Evolutionary conservation across 192 early-diverging fungal genomes (phyloP).

Genomic region (Spinellus fusiger): DNA sequence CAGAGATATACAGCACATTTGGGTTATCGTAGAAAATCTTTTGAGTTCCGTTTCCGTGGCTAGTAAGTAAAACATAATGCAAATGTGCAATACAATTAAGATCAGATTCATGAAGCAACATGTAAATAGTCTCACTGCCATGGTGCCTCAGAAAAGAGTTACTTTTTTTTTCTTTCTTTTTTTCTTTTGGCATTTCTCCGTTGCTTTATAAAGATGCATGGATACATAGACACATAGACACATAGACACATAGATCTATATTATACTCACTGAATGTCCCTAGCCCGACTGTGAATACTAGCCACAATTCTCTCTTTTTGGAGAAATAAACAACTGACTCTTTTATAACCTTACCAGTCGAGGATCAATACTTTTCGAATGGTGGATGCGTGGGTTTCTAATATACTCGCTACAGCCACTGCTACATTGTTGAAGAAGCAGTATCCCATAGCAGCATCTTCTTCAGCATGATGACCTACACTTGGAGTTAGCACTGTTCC

Average conservation of each 20-base stretch:
- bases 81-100: neutral
- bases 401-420: conserved; percentile 52
- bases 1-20: conserved; percentile 65
- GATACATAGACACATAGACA: no score
- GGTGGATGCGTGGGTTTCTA: conserved; percentile 38
- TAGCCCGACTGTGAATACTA: no score
- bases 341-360: conserved; percentile 51
- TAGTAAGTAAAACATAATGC: neutral
- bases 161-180: no score
- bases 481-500: neutral
- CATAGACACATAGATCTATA: no score
- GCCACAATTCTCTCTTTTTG: no score
- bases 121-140: no score
- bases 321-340: neutral
- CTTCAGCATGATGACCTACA: conserved; percentile 68
- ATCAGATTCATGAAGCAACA: no score
- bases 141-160: no score
- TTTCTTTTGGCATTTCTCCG: neutral
- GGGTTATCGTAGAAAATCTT: conserved; percentile 63
- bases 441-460: conserved; percentile 62
- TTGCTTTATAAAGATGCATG: no score
- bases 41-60: conserved; percentile 72
- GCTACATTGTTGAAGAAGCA: conserved; percentile 79
- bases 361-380: conserved; percentile 62
- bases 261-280: neutral